phyloP scores from a whole-genome alignment of 192 early-diverging fungal genomes.

The Umbelopsis isabellina region DNA sequence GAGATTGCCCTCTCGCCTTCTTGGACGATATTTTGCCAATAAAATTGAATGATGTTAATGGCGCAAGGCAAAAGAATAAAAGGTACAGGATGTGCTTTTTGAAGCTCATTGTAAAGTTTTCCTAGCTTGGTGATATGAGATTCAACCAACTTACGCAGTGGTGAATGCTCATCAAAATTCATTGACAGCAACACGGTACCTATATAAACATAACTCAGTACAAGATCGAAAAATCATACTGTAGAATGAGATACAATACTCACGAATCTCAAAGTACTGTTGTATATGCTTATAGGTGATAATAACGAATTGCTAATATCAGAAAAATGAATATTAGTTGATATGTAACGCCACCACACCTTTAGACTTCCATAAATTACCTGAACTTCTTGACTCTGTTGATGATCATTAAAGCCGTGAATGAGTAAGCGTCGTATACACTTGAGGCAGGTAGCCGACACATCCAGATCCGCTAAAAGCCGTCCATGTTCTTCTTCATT shows the following conservation, averaged over 20 bases:
- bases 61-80: constrained; percentile 66
- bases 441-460: constrained; percentile 70
- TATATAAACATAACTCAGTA: neutral
- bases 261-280: constrained; percentile 56
- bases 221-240: neutral
- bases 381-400: constrained; percentile 59
- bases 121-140: constrained; percentile 68
- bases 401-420: constrained; percentile 69
- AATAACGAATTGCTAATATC: constrained; percentile 41
- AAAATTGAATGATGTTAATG: constrained; percentile 70
- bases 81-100: constrained; percentile 64
- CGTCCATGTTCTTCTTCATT: constrained; percentile 35
- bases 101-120: constrained; percentile 77
- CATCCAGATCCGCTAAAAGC: constrained; percentile 53
- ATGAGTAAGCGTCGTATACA: constrained; percentile 77
- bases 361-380: constrained; percentile 23
- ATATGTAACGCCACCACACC: neutral
- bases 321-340: constrained; percentile 9
- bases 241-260: constrained; percentile 1
- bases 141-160: constrained; percentile 37
- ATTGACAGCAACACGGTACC: constrained; percentile 34
- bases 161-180: constrained; percentile 44
- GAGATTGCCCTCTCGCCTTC: constrained; percentile 25
- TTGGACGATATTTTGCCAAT: constrained; percentile 57
- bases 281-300: constrained; percentile 57